A percentile compares a stretch with the other conserved stretches of the same genome.
Conservation (phyloP, 768 basidiomycete genomes). For the Kwoniella botswanensis region DNA sequence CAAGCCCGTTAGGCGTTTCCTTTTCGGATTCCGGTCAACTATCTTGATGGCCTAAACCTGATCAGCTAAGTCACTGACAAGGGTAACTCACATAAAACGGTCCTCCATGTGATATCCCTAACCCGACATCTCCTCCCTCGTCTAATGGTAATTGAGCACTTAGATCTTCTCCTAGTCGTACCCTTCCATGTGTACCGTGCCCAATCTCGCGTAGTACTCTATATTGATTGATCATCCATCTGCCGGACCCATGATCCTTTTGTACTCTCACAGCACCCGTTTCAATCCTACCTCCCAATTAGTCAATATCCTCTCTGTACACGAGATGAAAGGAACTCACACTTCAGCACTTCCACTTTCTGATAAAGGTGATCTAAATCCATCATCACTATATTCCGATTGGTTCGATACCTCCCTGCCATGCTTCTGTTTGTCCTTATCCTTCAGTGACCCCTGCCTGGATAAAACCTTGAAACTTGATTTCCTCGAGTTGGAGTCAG, state of each 20-base stretch:
- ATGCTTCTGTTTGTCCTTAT: conserved; percentile 1
- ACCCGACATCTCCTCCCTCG: conserved; percentile 23
- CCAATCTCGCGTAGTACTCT: conserved; percentile 75
- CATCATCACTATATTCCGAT: conserved; percentile 20
- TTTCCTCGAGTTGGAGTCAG: not conserved
- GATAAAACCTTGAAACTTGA: conserved; percentile 18
- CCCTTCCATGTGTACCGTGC: conserved; percentile 87
- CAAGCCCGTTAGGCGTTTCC: conserved; percentile 71
- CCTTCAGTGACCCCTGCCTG: conserved; percentile 20
- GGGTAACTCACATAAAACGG: conserved; percentile 32
- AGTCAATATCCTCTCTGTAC: conserved; percentile 10
- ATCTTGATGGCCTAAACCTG: conserved; percentile 59
- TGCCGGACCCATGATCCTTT: conserved; percentile 51
- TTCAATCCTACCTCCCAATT: conserved; percentile 43
- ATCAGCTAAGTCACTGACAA: not conserved
- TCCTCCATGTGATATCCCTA: conserved; percentile 32
- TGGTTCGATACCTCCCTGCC: conserved; percentile 5
- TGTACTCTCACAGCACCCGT: conserved; percentile 47
- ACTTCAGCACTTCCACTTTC: conserved; percentile 43
- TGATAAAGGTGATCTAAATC: conserved; percentile 28
- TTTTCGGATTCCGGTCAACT: conserved; percentile 64
- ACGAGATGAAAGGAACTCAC: conserved; percentile 19
- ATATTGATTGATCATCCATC: conserved; percentile 81
- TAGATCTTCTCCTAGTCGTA: conserved; percentile 72
- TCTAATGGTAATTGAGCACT: conserved; percentile 27